Conservation (phyloP, 1,284 basidiomycete species). For the Exsudoporus floridanus region DNA sequence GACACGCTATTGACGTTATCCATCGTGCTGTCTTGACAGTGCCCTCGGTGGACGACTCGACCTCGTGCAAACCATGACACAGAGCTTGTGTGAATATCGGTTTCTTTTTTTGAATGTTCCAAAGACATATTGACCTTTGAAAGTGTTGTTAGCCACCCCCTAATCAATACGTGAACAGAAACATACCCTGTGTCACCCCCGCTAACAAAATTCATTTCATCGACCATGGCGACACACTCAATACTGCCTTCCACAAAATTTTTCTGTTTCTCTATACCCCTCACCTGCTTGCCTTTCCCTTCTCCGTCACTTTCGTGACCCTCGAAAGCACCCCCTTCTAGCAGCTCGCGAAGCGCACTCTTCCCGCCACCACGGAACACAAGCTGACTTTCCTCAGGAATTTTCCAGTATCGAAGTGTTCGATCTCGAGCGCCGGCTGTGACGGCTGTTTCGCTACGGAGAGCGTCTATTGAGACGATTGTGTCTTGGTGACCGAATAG, state of each 20-base stretch:
- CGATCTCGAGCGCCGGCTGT: constrained; percentile 90
- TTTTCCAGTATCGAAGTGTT: constrained; percentile 94
- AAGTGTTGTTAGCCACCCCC: not conserved
- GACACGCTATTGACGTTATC: constrained; percentile 81
- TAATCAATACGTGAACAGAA: constrained; percentile 6
- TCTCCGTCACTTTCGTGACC: constrained; percentile 51
- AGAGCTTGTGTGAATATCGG: constrained; percentile 83
- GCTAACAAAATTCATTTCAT: constrained; percentile 89
- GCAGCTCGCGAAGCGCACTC: constrained; percentile 73
- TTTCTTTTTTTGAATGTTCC: constrained; percentile 96
- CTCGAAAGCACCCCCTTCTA: constrained; percentile 71
- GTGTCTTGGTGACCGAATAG: constrained; percentile 97
- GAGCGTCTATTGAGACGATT: constrained; percentile 74
- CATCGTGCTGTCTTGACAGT: constrained; percentile 78
- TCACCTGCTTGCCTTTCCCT: constrained; percentile 39
- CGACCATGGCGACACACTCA: constrained; percentile 92
- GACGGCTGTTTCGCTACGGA: constrained; percentile 83
- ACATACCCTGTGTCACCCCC: constrained; percentile 94
- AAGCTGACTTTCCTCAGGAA: constrained; percentile 92
- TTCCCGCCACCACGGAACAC: constrained; percentile 92
- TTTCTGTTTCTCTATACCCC: constrained; percentile 41
- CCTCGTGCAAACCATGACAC: constrained; percentile 83
- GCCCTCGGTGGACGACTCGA: constrained; percentile 71
- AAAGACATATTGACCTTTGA: constrained; percentile 82
- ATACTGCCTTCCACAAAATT: constrained; percentile 87